Evolutionary conservation across 1,284 basidiomycete species (phyloP), one percentile per base, ranked within the genome.

Genomic region (Farysia itapuensis): DNA sequence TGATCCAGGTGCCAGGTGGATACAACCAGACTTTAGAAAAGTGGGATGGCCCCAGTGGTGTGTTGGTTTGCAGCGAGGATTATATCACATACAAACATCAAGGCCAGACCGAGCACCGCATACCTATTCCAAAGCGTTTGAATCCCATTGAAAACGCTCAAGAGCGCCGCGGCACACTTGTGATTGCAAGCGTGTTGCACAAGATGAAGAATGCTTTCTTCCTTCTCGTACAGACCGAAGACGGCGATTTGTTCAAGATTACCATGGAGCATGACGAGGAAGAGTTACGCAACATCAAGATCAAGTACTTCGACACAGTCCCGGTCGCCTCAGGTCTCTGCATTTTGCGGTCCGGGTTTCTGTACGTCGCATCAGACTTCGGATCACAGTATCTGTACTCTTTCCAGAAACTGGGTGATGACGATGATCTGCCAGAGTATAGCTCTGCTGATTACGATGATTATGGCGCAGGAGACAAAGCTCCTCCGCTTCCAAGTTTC

Each of bases 281-380:
- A 30, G 69, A 73, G 31, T 60, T 76, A 29, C 42, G 48, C 18
- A 48, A 54, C 11, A 47, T 76, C 26, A 67, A 67, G 39, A 75
- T 76, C 60, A 74, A 75, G 46, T 76, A 76, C 51, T 76, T 76
- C 35, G 74, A 75, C 35, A 76, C 74, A 0, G 72, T 75, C 14
- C 72, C 74, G 0, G 54, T 74, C n/a, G 72, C 72, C 5, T 46
- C 64, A 2, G 54, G 53, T 4, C 54, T 76, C 5, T 52, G 40
- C 35, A 76, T 76, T 43, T 45, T 76, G 38, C 67, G 73, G 26
- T 68, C 72, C 5, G 74, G 74, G n/a, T 74, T 74, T 52, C 50
- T 76, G 11, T 72, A 67, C 32, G 71, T 76, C 21, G 72, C 74
- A 1, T 60, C 64, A 35, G 74, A 76, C 47, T 60, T 42, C 8